Evolutionary conservation across 2,329 filamentous ascomycete species (phyloP).

Genomic region (Aspergillus felis): DNA sequence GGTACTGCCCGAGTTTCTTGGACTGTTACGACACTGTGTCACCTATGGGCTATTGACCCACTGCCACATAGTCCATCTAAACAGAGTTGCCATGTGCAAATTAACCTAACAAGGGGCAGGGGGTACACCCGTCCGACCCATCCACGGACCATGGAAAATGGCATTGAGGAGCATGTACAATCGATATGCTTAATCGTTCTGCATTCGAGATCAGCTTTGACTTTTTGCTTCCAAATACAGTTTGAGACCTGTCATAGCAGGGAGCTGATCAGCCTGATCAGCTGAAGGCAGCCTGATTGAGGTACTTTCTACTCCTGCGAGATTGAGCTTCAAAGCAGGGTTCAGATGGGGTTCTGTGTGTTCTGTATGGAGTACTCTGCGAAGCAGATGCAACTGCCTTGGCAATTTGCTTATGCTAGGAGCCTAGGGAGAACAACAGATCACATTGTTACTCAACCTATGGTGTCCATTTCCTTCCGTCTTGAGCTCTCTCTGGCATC

Average conservation of each 20-base stretch:
- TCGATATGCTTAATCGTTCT: constrained; percentile 6
- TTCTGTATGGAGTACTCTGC: no score
- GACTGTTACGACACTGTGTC: background rate
- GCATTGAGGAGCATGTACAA: background rate
- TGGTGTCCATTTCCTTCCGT: background rate
- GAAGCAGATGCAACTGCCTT: background rate
- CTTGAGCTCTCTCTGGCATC: background rate
- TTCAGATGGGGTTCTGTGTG: no score
- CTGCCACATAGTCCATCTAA: background rate
- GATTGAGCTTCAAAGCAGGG: no score
- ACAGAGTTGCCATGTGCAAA: background rate
- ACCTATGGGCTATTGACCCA: background rate
- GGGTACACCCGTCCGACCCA: background rate
- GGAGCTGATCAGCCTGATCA: background rate
- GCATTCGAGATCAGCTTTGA: background rate
- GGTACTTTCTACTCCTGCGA: background rate
- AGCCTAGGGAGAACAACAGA: background rate
- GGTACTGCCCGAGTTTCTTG: no score
- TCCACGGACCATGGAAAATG: background rate
- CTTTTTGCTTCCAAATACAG: background rate
- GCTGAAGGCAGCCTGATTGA: background rate
- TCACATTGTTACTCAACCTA: background rate
- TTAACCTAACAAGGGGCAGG: background rate
- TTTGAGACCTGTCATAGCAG: background rate
- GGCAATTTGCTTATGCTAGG: background rate